Evolutionary conservation across 2,329 filamentous ascomycete genomes (phyloP).

Genomic region (Thelonectria olida): DNA sequence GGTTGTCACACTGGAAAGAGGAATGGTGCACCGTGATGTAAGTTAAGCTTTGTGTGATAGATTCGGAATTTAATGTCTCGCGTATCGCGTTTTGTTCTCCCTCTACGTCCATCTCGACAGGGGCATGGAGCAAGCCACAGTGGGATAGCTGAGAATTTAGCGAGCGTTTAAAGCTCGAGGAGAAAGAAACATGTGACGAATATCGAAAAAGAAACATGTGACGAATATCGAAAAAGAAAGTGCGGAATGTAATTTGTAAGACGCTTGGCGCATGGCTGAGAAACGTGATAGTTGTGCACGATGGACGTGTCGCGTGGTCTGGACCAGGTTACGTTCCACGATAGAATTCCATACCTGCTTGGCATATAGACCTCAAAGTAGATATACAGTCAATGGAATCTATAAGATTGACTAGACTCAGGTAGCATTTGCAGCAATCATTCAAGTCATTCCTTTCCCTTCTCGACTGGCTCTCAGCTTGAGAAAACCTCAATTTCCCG

Average conservation of each 20-base stretch:
- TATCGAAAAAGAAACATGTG: not conserved
- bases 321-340: slow-evolving; percentile 10
- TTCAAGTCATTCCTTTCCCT: not conserved
- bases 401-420: not conserved
- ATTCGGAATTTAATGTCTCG: not conserved
- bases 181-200: not conserved
- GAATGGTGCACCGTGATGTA: too few species aligned
- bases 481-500: not conserved
- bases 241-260: slow-evolving; percentile 12
- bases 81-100: not conserved
- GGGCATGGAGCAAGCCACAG: not conserved
- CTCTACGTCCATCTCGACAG: not conserved
- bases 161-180: not conserved
- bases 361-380: not conserved
- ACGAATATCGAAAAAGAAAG: not conserved
- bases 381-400: not conserved
- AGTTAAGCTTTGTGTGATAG: too few species aligned
- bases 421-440: not conserved
- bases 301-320: slow-evolving; percentile 15
- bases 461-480: not conserved
- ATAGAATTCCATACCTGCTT: slow-evolving; percentile 19
- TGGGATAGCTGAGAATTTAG: not conserved
- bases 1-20: too few species aligned
- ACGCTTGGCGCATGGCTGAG: slow-evolving; percentile 29
- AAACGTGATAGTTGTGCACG: slow-evolving; percentile 6